A percentile compares a stretch with the other conserved stretches of the same genome.
Conservation (phyloP, 345 rosid species). For the Hypericum perforatum region DNA sequence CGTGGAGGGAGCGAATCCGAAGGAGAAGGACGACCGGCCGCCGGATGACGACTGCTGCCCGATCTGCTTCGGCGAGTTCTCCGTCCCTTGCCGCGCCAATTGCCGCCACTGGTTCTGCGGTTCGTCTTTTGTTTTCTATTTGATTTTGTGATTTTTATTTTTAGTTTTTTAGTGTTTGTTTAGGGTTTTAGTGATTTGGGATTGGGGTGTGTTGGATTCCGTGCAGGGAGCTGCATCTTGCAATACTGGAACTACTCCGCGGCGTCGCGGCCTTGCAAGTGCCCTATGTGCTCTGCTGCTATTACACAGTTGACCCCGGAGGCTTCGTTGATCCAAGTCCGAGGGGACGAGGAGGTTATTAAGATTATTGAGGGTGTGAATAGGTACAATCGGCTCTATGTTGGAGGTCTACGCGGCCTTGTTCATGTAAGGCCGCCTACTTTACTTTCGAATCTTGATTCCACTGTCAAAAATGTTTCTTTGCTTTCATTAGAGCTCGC, state of each 20-base stretch:
- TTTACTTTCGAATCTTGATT: neutral
- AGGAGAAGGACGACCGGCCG: slow-evolving; percentile 26
- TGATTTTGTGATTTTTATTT: neutral
- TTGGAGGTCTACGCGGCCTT: slow-evolving; percentile 56
- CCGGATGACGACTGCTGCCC: slow-evolving; percentile 79
- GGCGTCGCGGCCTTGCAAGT: slow-evolving; percentile 68
- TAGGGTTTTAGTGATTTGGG: neutral
- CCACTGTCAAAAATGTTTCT: neutral
- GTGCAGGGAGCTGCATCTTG: slow-evolving; percentile 67
- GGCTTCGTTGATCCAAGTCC: slow-evolving; percentile 32
- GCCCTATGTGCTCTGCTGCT: slow-evolving; percentile 67
- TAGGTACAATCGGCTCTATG: slow-evolving; percentile 68
- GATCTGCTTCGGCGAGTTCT: slow-evolving; percentile 60
- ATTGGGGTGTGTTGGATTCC: neutral
- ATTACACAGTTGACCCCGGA: slow-evolving; percentile 53
- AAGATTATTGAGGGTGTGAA: slow-evolving; percentile 46
- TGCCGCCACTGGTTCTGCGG: slow-evolving; percentile 98
- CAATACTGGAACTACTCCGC: slow-evolving; percentile 82
- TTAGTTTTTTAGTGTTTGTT: neutral
- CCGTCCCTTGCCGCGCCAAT: slow-evolving; percentile 57
- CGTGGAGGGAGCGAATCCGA: neutral
- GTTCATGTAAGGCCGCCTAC: slow-evolving; percentile 43
- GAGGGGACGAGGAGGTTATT: slow-evolving; percentile 33
- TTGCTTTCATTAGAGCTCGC: too few relatives aligned
- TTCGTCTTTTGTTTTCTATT: slow-evolving; percentile 19